Conservation (phyloP, 345 rosid genomes). For the Reutealis trisperma region DNA sequence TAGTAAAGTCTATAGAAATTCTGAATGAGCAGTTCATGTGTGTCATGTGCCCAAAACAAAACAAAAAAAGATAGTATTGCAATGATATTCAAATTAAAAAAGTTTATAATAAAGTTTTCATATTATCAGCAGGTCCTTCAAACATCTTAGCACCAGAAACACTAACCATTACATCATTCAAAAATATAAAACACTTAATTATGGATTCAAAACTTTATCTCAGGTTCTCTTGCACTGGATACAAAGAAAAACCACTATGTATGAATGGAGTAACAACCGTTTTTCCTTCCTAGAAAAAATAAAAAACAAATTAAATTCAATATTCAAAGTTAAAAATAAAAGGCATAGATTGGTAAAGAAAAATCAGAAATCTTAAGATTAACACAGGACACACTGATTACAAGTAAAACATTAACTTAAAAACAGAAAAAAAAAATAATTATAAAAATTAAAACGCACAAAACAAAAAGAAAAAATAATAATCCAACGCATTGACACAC, state of each 20-base stretch:
- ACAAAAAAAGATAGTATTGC: neutral
- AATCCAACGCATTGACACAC: no score
- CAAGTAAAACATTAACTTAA: neutral
- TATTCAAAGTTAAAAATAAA: neutral
- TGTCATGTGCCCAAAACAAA: neutral
- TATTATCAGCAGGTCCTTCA: neutral
- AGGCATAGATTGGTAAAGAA: no score
- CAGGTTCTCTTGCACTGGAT: neutral
- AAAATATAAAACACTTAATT: neutral
- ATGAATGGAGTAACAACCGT: neutral
- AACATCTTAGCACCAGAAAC: neutral
- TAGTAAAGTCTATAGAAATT: neutral
- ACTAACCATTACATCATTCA: neutral
- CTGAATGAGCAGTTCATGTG: neutral
- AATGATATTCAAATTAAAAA: neutral
- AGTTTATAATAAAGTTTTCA: neutral
- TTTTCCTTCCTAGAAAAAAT: no score
- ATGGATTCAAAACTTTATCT: neutral
- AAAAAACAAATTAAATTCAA: neutral
- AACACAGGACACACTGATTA: neutral
- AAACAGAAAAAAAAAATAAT: no score
- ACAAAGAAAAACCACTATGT: neutral
- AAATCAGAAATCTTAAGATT: no score
- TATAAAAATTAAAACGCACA: neutral
- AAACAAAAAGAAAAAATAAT: no score